These are phyloP conservation scores for Suillus sp. DNA, from an alignment of 768 basidiomycete species.

Conservation along the genomic window DNA sequence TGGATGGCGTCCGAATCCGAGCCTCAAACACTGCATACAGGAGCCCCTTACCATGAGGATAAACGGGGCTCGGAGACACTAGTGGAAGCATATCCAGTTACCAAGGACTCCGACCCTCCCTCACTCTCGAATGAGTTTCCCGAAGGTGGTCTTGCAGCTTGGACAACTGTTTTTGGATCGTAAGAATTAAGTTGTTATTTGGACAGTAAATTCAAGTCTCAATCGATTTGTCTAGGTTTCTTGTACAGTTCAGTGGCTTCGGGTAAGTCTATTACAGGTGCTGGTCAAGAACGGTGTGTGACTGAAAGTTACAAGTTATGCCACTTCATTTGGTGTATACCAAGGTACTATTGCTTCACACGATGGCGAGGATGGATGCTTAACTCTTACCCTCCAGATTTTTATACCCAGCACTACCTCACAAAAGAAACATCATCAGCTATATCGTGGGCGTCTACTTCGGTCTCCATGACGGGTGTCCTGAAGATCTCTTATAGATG, in stretches of 20 bases:
- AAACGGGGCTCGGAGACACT: background rate
- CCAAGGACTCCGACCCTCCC: background rate
- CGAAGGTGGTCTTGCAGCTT: constrained; percentile 31
- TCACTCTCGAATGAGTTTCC: constrained; percentile 22
- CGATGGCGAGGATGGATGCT: background rate
- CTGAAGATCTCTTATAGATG: constrained; percentile 27
- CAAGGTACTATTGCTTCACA: constrained; percentile 30
- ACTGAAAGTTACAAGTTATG: constrained; percentile 28
- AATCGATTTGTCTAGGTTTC: constrained; percentile 22
- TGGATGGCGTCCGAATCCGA: background rate
- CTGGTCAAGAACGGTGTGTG: background rate
- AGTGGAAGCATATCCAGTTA: background rate
- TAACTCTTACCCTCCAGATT: constrained; percentile 30
- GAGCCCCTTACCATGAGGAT: background rate
- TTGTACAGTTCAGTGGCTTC: constrained; percentile 36
- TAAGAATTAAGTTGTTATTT: constrained; percentile 14
- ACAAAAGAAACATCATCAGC: constrained; percentile 34
- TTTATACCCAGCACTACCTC: constrained; percentile 40
- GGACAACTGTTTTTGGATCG: constrained; percentile 28
- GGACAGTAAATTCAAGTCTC: background rate
- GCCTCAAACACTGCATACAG: background rate
- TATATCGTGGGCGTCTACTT: constrained; percentile 36
- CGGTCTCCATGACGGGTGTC: background rate
- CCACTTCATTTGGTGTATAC: constrained; percentile 42
- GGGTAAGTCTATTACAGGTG: constrained; percentile 22